Evolutionary conservation across 2,329 filamentous ascomycete species (phyloP), one percentile per base, ranked within the genome.

Genomic region (Aureobasidium sp.): DNA sequence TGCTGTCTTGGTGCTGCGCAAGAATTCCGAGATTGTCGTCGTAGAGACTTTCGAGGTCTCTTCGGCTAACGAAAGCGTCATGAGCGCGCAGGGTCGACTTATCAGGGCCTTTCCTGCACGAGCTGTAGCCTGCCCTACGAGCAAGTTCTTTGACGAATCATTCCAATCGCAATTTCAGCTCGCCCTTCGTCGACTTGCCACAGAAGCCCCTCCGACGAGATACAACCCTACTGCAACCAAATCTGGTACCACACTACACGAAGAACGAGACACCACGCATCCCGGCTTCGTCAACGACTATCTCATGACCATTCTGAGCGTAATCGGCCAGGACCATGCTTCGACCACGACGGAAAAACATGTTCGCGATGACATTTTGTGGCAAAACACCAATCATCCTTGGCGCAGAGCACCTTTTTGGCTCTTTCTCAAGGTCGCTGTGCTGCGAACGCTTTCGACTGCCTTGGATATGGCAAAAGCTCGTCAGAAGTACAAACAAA

Each of bases 331-430:
- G 0, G 65, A 73, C 0, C 62, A 74, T 10, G 1, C 16, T 2
- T 71, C 78, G 0, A 65, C 72, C 0, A 29, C 75, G 0, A 68
- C 87, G 1, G 74, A 74, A 0, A 90, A 90, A 67, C 76, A 80
- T 2, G 78, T 88, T 0, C 77, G 83, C 0, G 87, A 89, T 54
- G 85, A 87, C n/a, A 53, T 66, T 3, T 30, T 64, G 8, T 66
- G 62, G 45, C 13, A 44, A 0, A 5, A 64, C 29, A 64, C 77
- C 0, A 70, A 77, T 1, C 68, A 75, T 0, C 85, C 85, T 0
- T 90, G 86, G 86, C 77, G 86, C 21, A 75, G 87, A 41, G 80
- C 79, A 1, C 79, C 86, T 0, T 78, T 82, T 55, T 90, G 85
- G 81, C 78, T 90, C 0, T 73, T 85, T 0, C 69, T 89, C 5